phyloP scores from a whole-genome alignment of 768 basidiomycete species.

The Lentinula raphanica region DNA sequence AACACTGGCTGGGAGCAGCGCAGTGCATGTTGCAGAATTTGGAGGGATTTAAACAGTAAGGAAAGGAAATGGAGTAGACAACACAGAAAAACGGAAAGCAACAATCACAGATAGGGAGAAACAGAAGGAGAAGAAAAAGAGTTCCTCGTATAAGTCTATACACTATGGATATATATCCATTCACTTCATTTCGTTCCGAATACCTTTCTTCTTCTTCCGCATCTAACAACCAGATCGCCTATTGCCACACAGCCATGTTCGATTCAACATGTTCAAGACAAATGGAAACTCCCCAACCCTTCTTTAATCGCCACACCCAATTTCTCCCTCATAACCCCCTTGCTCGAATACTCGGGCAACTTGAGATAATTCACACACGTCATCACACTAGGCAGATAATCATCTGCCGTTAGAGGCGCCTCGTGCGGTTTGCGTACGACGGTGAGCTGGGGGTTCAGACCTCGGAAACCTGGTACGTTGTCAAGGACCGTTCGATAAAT shows the following conservation, averaged over 20 bases:
- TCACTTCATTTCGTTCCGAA: no score
- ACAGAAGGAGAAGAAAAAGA: neutral
- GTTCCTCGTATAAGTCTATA: neutral
- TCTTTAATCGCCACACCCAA: constrained; percentile 83
- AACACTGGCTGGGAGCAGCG: neutral
- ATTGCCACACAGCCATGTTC: no score
- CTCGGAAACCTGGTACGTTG: constrained; percentile 71
- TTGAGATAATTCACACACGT: constrained; percentile 98
- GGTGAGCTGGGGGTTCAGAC: constrained; percentile 88
- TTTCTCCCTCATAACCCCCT: constrained; percentile 79
- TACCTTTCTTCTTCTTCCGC: neutral
- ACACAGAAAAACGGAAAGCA: neutral
- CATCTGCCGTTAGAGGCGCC: constrained; percentile 82
- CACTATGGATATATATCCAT: no score
- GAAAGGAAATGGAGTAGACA: neutral
- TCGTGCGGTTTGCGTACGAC: constrained; percentile 98
- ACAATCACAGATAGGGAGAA: neutral
- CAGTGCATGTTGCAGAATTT: no score
- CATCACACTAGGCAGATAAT: constrained; percentile 97
- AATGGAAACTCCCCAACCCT: constrained; percentile 95
- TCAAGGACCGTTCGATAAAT: neutral
- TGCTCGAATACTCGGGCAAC: constrained; percentile 90
- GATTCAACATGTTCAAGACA: constrained; percentile 51
- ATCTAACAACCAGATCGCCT: neutral
- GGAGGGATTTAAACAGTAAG: no score